Percentiles rank a stretch among this genome's conserved stretches.
Evolutionary conservation across 257 asterid species (phyloP).

Genomic region (Capsicum baccatum): DNA sequence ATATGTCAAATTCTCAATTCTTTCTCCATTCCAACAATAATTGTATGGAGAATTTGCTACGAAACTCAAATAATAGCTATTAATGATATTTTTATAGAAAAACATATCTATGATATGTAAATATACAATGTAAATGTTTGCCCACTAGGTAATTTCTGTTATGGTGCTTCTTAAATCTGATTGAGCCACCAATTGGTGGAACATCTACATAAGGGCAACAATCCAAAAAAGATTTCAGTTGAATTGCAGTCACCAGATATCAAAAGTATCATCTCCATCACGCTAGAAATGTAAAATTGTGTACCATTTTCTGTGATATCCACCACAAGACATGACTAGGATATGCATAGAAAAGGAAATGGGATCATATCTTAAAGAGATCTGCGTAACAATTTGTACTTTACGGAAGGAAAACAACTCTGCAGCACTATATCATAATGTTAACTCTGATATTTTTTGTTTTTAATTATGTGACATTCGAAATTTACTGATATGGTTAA

Average conservation of each 20-base stretch:
- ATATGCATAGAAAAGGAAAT: conserved; percentile 18
- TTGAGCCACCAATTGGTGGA: background rate
- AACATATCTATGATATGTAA: no score
- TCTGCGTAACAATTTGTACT: background rate
- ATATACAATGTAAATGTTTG: no score
- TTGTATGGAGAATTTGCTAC: no score
- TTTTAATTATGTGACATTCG: no score
- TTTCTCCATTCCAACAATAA: no score
- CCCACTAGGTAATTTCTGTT: background rate
- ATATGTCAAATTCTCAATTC: no score
- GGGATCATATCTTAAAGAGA: conserved; percentile 4
- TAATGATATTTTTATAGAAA: no score
- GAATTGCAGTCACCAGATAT: background rate
- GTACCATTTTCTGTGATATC: background rate
- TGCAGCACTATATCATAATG: background rate
- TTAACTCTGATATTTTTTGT: background rate
- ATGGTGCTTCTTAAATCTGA: background rate
- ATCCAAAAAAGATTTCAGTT: background rate
- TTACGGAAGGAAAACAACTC: background rate
- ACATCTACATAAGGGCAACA: background rate
- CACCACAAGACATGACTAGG: conserved; percentile 3
- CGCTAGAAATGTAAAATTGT: background rate
- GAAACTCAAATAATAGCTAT: no score
- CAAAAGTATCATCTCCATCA: conserved; percentile 1
- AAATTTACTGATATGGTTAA: background rate